Base-by-base conservation (phyloP, 257 asterid genomes). In the Primulina huaijiensis region DNA sequence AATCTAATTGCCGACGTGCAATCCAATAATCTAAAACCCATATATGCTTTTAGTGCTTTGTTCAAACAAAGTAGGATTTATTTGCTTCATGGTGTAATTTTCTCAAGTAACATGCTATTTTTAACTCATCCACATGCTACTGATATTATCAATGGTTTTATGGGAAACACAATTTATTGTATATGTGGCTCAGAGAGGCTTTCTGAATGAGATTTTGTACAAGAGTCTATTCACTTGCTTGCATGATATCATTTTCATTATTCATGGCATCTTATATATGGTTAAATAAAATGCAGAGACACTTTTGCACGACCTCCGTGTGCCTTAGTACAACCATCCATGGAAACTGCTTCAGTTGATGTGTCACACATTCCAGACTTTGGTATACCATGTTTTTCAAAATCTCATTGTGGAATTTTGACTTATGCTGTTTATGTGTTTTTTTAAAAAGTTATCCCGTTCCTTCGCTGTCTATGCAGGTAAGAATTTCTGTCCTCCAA, bases 301-400 rank as follows among this genome's bases (percentile, higher is more conserved):
- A 91, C 96, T 21, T 94, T 87, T 86, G 84, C 96, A 60, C 93
- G 81, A 63, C 96, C 97, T 72, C 92, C 96, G n/a, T 89, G 97
- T 85, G 83, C 99, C 78, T 82, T 94, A 78, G 80, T 89, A 71
- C 99, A 91, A 68, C 99, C 99, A 27, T 80, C 92, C 40, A 86
- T 89, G 95, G 84, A 71, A 65, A 76, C 86, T 75, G 73, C 87
- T 64, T 67, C 88, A 27, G 84, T 58, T 35, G 85, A 86, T 76
- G 62, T 33, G 68, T 25, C 79, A 65, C 75, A 69, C 65, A 77
- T 89, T 74, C 99, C 97, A 20, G 92, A 86, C 43, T 91, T 94
- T 76, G 97, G 99, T 94, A 90, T 33, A 29, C 37, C 25, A 62
- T 67, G 25, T 52, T 69, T 77, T 74, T n/a, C 19, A 69, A 20